Evolutionary conservation across 2,329 filamentous ascomycete species (phyloP), one percentile per base, ranked within the genome.

Genomic region (Coleophoma eucalyptorum): DNA sequence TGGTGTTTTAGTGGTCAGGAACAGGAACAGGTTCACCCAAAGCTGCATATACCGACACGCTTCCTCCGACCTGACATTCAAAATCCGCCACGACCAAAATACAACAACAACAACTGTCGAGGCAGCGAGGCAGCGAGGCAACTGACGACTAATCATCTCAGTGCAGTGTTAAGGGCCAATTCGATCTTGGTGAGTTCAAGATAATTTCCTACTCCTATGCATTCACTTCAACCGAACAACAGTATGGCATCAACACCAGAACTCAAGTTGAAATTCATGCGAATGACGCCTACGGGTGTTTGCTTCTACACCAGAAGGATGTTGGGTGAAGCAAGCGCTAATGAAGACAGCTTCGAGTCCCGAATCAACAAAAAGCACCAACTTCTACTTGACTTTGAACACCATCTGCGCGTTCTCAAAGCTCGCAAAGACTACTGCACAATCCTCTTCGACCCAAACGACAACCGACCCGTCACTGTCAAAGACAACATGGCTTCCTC

Each of bases 401-500:
- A 26, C 2, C 26, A 26, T 26, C 26, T 26, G 6, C 6, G 26
- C 26, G 26, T 26, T 26, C 26, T 26, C 26, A 26, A 26, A 26
- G 26, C 26, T 8, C 26, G 10, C 26, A 26, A 26, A 26, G 26
- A 26, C 26, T 26, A 26, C 26, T 3, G 16, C 32, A 33, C n/a
- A 21, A 18, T 33, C 18, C 21, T 33, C 12, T 18, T 15, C 43
- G 26, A 33, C 6, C 26, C 31, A 33, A 32, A 21, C 42, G 37
- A 16, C 38, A 18, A 20, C n/a, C 37, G n/a, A 20, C 19, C 21
- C 20, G 21, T 20, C 16, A 37, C 45, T 11, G 21, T 34, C 13
- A 19, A 37, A n/a, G 33, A 37, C 35, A 20, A 45, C 47, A 99
- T 97, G 94, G 94, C 94, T 73, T 94, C 92, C 67, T 94, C 91